Base-by-base conservation (phyloP, 1,284 basidiomycete species). In the Ganoderma leucocontextum region DNA sequence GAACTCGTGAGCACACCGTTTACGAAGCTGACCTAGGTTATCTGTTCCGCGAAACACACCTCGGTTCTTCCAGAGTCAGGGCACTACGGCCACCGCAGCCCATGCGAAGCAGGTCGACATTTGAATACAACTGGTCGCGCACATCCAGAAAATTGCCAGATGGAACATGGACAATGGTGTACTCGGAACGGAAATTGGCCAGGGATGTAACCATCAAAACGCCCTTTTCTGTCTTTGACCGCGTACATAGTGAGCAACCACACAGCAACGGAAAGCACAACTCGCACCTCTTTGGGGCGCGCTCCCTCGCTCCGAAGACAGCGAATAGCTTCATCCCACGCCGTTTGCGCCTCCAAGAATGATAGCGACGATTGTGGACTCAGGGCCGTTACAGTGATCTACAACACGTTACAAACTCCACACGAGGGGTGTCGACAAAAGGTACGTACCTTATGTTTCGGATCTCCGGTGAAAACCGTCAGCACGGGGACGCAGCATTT, bases 101-200 rank as follows among this genome's bases (percentile, higher is more conserved):
- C 87, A 93, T 90, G 19, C 93, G 86, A 55, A 93, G 83, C 19
- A 95, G 82, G 76, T 91, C 91, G 72, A 94, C 92, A 75, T 95
- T 95, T 59, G 89, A 84, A 78, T 91, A 93, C 36, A 95, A 85
- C 68, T 88, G 88, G 70, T 91, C 87, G 68, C 85, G 85, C 41
- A 85, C 82, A 38, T 84, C 83, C 25, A 87, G 81, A 77, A 90
- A 91, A 76, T 90, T 84, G 36, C 93, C 93, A 61, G 84, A 80
- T 0, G 92, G 92, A 65, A 95, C 88, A 67, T 86, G 88, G 25
- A 95, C 90, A 68, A 94, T 92, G 64, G 91, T 92, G 76, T 89
- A 92, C 81, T 95, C 93, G 4, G 92, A 94, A 63, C 91, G 91
- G 77, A 95, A 95, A 80, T 92, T 90, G 55, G 91, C 91, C 22